Percentiles rank a stretch among this genome's conserved stretches.
Conservation (phyloP, 768 basidiomycete genomes). For the Rhizopogon roseolus region DNA sequence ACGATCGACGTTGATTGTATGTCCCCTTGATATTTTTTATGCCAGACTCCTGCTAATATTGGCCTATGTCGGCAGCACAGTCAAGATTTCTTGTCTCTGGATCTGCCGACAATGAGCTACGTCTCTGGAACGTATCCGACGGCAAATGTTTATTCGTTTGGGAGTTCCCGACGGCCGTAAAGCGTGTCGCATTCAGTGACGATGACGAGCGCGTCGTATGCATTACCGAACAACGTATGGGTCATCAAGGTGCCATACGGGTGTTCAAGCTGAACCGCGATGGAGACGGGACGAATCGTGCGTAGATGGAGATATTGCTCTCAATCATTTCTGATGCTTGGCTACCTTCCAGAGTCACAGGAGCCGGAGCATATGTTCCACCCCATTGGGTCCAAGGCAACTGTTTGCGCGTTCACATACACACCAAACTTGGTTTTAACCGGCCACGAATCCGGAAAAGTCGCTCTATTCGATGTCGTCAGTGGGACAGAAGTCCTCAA, state of each 20-base stretch:
- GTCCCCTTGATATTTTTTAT: constrained; percentile 23
- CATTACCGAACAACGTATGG: constrained; percentile 98
- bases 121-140: constrained; percentile 82
- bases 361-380: constrained; percentile 79
- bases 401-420: constrained; percentile 88
- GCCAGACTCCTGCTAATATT: neutral
- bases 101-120: constrained; percentile 89
- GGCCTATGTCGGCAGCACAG: constrained; percentile 48
- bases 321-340: constrained; percentile 1
- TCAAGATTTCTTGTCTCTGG: constrained; percentile 79
- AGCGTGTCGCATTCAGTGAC: constrained; percentile 89
- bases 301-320: constrained; percentile 23
- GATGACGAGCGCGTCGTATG: constrained; percentile 81
- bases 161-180: constrained; percentile 98
- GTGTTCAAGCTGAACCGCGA: constrained; percentile 86
- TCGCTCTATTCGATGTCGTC: constrained; percentile 86
- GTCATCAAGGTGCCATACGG: constrained; percentile 83
- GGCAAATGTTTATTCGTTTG: constrained; percentile 88
- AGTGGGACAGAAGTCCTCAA: constrained; percentile 77
- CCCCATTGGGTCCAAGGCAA: constrained; percentile 93
- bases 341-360: constrained; percentile 50
- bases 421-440: constrained; percentile 78
- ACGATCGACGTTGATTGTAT: constrained; percentile 93
- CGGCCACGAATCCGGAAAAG: constrained; percentile 95
- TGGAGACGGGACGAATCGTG: constrained; percentile 77